Evolutionary conservation across 2,329 filamentous ascomycete species (phyloP), one percentile per base, ranked within the genome.

Genomic region (Domatiomyces catenatus): DNA sequence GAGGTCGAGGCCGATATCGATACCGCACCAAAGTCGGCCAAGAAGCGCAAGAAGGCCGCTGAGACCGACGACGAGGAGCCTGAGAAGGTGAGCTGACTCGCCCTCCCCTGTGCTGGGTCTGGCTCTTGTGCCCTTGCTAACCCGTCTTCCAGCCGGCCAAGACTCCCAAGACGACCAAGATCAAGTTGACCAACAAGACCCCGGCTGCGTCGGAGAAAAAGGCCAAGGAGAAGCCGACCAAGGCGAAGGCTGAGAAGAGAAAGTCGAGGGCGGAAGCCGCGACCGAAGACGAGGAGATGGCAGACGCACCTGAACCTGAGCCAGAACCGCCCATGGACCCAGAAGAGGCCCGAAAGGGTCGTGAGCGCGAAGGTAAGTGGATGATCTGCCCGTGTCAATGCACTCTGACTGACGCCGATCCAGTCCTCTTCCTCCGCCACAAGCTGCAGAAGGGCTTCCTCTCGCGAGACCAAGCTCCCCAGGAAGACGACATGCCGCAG

Each of bases 371-470:
- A 55, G 71, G 80, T 64, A 79, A 79, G 67, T 75, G 55, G 66
- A 71, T 75, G 18, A 24, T n/a, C 20, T 10, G n/a, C 18, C 8
- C 8, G n/a, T 10, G 8, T 26, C 22, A 24, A 24, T 24, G 22
- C 22, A 24, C 3, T 6, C 7, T 5, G 36, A 44, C 57, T 64
- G 56, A 64, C 45, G 17, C 15, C 26, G 43, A 3, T 49, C 2
- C 48, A 78, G 87, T 98, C n/a, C 72, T 95, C 28, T 96, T 93
- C 67, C 77, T 95, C 42, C 84, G 92, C 56, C 90, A 98, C 69
- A 87, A 89, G 66, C 80, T 98, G 32, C 92, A 98, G 64, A 93
- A 94, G 66, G 89, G 89, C 0, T 88, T 98, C 60, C 75, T 98
- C 44, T 85, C 84, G 19, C 79, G 85, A 52, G 88, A 94, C 58